Base-by-base conservation (phyloP, 176 grass and related monocot species). In the Miscanthus lutarioriparius region DNA sequence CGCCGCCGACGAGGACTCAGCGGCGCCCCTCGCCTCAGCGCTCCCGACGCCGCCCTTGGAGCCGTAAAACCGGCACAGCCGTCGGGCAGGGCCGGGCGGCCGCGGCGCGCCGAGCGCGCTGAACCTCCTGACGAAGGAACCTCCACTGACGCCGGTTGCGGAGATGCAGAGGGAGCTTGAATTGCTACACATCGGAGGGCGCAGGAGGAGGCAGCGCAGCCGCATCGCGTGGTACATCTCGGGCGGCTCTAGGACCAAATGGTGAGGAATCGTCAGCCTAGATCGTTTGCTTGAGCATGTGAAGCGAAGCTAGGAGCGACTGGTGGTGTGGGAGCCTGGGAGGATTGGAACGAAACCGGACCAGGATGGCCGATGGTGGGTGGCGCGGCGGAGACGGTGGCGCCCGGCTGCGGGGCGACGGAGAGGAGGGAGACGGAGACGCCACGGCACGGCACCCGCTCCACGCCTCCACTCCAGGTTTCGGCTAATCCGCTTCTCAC, bases 11-110 rank as follows among this genome's bases (percentile, higher is more conserved):
- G 74, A 70, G 38, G 63, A 73, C 43, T 67, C 62, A 9, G 71
- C 78, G 33, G n/a, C 88, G 43, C 87, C 84, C 79, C 85, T 88
- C 38, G 88, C 82, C 51, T 90, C 90, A 22, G 91, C 83, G 83
- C 82, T 90, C 59, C 89, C 89, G 19, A 85, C 91, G 71, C 91
- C 91, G 65, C 93, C 91, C 83, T 98, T 93, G 11, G 96, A 98
- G 64, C 96, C 71, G 65, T 98, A 98, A 23, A 95, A 88, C 65
- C 93, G 87, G 68, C 75, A 87, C 8, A 87, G 22, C 43, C 88
- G 78, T 58, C 79, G 83, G 35, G 26, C 48, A 45, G 59, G 44
- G 37, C 43, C 83, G 39, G 44, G 61, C 53, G 78, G 83, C 78
- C 78, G 79, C 26, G 84, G 84, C 68, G 84, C 75, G 2, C 80